Evolutionary conservation across 2,329 filamentous ascomycete genomes (phyloP).

Genomic region (Juglanconis oblonga): DNA sequence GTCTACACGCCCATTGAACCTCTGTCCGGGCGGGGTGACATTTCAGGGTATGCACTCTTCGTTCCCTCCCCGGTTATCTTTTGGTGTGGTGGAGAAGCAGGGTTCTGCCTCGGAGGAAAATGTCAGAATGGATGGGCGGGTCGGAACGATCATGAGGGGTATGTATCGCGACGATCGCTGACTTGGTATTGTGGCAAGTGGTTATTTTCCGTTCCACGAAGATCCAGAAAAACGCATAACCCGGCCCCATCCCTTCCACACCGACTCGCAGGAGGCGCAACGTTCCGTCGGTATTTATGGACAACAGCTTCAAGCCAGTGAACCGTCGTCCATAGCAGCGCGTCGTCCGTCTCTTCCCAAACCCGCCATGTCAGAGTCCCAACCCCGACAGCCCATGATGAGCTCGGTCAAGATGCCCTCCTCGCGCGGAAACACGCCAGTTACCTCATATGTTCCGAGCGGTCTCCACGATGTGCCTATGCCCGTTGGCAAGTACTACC

Average conservation of each 20-base stretch:
- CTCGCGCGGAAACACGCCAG: conserved; percentile 37
- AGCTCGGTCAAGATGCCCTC: conserved; percentile 26
- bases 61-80: conserved; percentile 5
- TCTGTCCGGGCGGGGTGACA: conserved; percentile 56
- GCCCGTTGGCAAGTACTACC: conserved; percentile 62
- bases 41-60: conserved; percentile 49
- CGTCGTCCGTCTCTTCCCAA: conserved; percentile 16
- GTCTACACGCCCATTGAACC: conserved; percentile 44
- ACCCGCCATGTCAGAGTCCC: conserved; percentile 20
- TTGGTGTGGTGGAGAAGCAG: neutral
- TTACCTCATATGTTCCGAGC: conserved; percentile 50
- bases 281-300: neutral
- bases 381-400: conserved; percentile 16
- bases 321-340: conserved; percentile 7
- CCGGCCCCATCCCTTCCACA: conserved; percentile 50
- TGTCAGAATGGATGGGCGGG: neutral
- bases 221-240: conserved; percentile 46
- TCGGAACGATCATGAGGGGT: conserved; percentile 14
- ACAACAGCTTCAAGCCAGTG: conserved; percentile 17
- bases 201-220: conserved; percentile 60
- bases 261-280: conserved; percentile 22
- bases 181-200: conserved; percentile 35
- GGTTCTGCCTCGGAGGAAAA: neutral
- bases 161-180: conserved; percentile 9
- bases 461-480: conserved; percentile 46